Conservation (phyloP, 306 rosid species). For the Prunus dulcis region DNA sequence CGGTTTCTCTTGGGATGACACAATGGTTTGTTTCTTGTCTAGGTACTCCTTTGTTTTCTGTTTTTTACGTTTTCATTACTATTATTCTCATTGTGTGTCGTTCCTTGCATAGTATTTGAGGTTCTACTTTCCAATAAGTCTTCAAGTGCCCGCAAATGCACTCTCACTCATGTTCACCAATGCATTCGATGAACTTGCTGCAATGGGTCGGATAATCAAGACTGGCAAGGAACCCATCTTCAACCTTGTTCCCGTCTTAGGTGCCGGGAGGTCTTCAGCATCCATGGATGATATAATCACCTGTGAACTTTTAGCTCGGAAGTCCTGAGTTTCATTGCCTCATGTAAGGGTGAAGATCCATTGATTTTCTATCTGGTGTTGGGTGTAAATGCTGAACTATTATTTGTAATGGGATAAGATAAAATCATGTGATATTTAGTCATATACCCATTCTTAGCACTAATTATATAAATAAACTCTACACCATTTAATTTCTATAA, state of each 20-base stretch:
- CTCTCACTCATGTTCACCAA: conserved; percentile 46
- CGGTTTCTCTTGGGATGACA: conserved; percentile 69
- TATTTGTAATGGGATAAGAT: not conserved
- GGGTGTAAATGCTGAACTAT: conserved; percentile 1
- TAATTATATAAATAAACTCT: no score
- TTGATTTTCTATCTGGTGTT: not conserved
- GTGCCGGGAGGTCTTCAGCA: conserved; percentile 64
- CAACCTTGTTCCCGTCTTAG: conserved; percentile 82
- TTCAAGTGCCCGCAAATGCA: conserved; percentile 43
- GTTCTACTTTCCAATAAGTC: conserved; percentile 62
- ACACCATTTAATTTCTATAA: no score
- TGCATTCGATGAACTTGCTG: conserved; percentile 56
- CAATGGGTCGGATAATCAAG: conserved; percentile 31
- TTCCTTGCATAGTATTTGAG: conserved; percentile 65
- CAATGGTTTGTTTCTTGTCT: conserved; percentile 49
- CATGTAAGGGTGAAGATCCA: not conserved
- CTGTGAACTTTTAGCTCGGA: conserved; percentile 73
- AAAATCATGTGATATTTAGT: no score
- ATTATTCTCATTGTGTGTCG: conserved; percentile 1
- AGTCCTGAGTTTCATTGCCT: conserved; percentile 35
- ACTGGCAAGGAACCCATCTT: conserved; percentile 56
- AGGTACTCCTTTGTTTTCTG: not conserved
- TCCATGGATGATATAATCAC: conserved; percentile 64
- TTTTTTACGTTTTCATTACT: not conserved
- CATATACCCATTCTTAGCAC: no score